Percentiles rank a stretch among this genome's conserved stretches.
phyloP scores from a whole-genome alignment of 768 basidiomycete species.

The Coprinopsis sp. region DNA sequence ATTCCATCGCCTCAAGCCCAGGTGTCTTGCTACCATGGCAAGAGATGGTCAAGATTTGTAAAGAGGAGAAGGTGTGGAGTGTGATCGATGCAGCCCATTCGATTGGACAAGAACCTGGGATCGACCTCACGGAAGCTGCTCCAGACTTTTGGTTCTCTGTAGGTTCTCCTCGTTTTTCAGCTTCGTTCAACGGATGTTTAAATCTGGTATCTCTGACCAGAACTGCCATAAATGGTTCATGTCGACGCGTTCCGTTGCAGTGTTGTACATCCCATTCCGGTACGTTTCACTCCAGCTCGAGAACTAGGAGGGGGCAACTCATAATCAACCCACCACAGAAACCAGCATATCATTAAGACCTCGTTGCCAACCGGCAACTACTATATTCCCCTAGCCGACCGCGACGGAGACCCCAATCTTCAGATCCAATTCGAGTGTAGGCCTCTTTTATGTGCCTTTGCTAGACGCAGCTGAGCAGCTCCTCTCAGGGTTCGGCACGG shows the following conservation, averaged over 20 bases:
- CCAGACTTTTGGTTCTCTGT: conserved; percentile 79
- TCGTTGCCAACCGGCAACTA: conserved; percentile 51
- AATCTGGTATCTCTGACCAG: too few species aligned
- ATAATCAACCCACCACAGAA: conserved; percentile 31
- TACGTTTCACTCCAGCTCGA: conserved; percentile 13
- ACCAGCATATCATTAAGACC: conserved; percentile 58
- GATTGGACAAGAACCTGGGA: conserved; percentile 63
- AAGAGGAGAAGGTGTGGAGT: conserved; percentile 55
- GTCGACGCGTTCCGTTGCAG: conserved; percentile 60
- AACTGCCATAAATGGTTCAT: conserved; percentile 88
- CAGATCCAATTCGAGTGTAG: conserved; percentile 48
- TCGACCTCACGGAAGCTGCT: conserved; percentile 48
- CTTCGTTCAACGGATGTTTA: neutral
- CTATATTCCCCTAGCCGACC: conserved; percentile 47
- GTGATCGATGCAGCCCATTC: conserved; percentile 77
- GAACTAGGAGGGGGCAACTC: conserved; percentile 2
- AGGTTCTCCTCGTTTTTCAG: conserved; percentile 23
- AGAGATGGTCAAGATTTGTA: conserved; percentile 60
- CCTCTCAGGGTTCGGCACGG: conserved; percentile 65
- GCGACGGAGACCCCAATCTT: conserved; percentile 34
- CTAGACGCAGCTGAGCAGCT: too few species aligned
- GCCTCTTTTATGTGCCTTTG: conserved; percentile 7
- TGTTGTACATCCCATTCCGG: conserved; percentile 70
- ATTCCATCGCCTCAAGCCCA: conserved; percentile 56
- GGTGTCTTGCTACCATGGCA: conserved; percentile 68